These are phyloP conservation scores for Nasturtium officinale DNA, from an alignment of 345 rosid species.

Conservation along the genomic window DNA sequence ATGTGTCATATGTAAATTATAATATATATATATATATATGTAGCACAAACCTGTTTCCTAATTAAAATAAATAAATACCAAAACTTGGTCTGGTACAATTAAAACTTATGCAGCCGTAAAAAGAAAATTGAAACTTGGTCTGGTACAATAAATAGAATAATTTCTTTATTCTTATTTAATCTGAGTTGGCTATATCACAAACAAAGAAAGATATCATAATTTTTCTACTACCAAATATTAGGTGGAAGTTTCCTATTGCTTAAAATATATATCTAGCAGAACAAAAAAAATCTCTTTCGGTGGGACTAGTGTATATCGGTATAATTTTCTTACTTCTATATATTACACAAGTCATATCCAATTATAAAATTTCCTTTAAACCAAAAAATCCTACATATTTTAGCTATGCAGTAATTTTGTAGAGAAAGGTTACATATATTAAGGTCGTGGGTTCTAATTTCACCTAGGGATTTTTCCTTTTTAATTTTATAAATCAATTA, in stretches of 20 bases:
- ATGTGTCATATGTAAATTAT: too few species aligned
- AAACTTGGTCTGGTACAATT: not conserved
- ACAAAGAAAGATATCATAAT: not conserved
- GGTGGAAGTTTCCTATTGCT: not conserved
- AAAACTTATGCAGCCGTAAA: not conserved
- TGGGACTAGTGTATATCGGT: too few species aligned
- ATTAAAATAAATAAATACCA: not conserved
- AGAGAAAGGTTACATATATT: too few species aligned
- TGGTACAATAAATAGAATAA: not conserved
- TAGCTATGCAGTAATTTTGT: not conserved
- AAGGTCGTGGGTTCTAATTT: not conserved
- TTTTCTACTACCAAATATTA: not conserved
- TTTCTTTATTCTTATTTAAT: not conserved
- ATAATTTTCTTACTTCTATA: too few species aligned
- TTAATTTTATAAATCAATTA: too few species aligned
- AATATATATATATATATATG: too few species aligned
- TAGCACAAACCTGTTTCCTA: not conserved
- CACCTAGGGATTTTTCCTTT: not conserved
- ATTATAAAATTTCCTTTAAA: too few species aligned
- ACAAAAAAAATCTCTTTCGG: too few species aligned
- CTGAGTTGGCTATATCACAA: not conserved
- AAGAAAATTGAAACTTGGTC: not conserved
- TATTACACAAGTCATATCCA: too few species aligned
- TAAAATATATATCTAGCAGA: too few species aligned
- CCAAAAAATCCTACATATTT: too few species aligned